Evolutionary conservation across 2,329 filamentous ascomycete species (phyloP).

Genomic region (Cercospora sp.): DNA sequence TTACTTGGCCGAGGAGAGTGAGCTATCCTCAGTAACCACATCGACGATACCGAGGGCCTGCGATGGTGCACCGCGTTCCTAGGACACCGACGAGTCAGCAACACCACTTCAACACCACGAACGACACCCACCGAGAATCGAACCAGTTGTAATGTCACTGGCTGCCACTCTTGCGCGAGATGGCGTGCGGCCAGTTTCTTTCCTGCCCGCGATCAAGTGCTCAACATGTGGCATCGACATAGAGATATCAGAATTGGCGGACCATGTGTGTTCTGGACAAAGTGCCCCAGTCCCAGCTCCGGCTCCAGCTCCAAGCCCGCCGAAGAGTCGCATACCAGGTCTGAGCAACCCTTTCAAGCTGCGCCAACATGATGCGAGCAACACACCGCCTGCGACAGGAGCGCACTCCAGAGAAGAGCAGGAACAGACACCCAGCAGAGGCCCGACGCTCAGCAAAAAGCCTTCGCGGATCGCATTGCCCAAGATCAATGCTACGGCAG

Average conservation of each 20-base stretch:
- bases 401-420: conserved; percentile 15
- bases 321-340: conserved; percentile 24
- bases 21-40: neutral
- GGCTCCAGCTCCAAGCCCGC: conserved; percentile 9
- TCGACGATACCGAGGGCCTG: neutral
- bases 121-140: neutral
- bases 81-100: conserved; percentile 11
- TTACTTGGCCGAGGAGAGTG: neutral
- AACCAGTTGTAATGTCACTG: conserved; percentile 31
- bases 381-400: conserved; percentile 2
- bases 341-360: conserved; percentile 34
- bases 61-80: conserved; percentile 6
- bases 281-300: conserved; percentile 1
- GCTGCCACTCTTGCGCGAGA: conserved; percentile 31
- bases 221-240: conserved; percentile 76
- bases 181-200: conserved; percentile 61
- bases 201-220: conserved; percentile 84
- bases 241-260: conserved; percentile 81
- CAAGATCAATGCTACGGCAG: conserved; percentile 36
- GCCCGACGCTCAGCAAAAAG: conserved; percentile 24
- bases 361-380: conserved; percentile 24
- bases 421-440: conserved; percentile 13
- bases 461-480: conserved; percentile 27
- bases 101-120: neutral
- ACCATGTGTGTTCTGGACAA: conserved; percentile 64